Conservation (phyloP, 1,284 basidiomycete species). For the Leccinum griseonigrum region DNA sequence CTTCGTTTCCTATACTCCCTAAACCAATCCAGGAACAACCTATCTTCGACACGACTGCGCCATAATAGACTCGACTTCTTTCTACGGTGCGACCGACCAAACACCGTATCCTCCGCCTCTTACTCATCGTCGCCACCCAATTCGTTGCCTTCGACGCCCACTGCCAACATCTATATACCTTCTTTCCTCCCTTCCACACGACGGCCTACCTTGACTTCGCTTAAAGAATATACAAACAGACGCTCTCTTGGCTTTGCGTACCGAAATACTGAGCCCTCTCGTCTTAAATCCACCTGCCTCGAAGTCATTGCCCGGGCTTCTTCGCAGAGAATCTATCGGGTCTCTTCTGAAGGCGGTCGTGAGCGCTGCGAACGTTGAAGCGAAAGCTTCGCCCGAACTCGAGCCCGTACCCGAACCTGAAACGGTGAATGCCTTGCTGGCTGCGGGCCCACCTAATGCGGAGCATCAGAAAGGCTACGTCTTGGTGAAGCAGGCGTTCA, state of each 20-base stretch:
- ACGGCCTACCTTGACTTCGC: constrained; percentile 24
- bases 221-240: constrained; percentile 37
- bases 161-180: constrained; percentile 19
- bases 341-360: constrained; percentile 26
- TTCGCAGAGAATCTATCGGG: constrained; percentile 25
- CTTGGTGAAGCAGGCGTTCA: constrained; percentile 36
- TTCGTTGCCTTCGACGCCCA: constrained; percentile 33
- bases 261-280: constrained; percentile 49
- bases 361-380: constrained; percentile 11
- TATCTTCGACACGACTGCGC: not conserved
- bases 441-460: not conserved
- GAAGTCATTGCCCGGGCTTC: constrained; percentile 14
- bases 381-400: not conserved
- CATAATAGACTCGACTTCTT: constrained; percentile 6
- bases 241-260: constrained; percentile 22
- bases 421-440: constrained; percentile 4
- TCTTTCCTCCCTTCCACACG: constrained; percentile 10
- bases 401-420: not conserved
- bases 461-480: constrained; percentile 30
- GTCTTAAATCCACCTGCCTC: constrained; percentile 38
- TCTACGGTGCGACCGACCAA: constrained; percentile 11
- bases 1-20: not conserved
- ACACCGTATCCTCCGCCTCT: constrained; percentile 27
- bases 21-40: constrained; percentile 1
- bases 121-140: constrained; percentile 26